Percentiles rank a stretch among this genome's conserved stretches.
Conservation (phyloP, 768 basidiomycete genomes). For the Podaxis sp. region DNA sequence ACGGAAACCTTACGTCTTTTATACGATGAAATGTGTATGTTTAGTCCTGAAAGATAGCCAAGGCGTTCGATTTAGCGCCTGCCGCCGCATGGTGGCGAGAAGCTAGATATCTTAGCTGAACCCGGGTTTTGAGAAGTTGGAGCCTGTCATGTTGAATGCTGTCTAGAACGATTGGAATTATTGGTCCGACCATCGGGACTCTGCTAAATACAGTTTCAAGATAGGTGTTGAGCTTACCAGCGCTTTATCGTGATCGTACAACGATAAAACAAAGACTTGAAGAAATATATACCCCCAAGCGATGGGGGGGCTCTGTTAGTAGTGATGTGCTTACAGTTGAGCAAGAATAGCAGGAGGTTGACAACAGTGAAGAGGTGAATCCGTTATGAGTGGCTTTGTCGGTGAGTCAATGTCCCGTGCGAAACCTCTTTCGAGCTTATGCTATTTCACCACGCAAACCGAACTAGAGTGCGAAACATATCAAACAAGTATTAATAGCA, state of each 20-base stretch:
- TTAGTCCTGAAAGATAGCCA: not conserved
- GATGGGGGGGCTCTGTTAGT: not conserved
- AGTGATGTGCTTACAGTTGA: not conserved
- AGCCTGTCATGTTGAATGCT: not conserved
- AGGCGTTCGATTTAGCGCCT: not conserved
- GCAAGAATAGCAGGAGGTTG: not conserved
- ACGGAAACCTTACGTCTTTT: not conserved
- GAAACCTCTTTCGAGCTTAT: too few species aligned
- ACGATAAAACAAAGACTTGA: too few species aligned
- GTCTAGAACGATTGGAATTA: not conserved
- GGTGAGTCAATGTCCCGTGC: too few species aligned
- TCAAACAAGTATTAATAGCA: too few species aligned
- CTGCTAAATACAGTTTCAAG: too few species aligned
- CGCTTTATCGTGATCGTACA: too few species aligned
- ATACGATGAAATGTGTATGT: not conserved
- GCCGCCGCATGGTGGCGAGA: not conserved
- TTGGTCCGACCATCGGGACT: not conserved
- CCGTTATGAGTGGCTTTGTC: too few species aligned
- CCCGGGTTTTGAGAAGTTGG: not conserved
- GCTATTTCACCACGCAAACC: too few species aligned
- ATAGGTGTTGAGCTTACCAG: too few species aligned
- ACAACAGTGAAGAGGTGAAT: not conserved
- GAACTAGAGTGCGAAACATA: too few species aligned
- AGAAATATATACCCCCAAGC: too few species aligned
- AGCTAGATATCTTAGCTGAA: too few species aligned